These are phyloP conservation scores for Kwoniella dejecticola DNA, from an alignment of 768 basidiomycete species.

Conservation along the genomic window DNA sequence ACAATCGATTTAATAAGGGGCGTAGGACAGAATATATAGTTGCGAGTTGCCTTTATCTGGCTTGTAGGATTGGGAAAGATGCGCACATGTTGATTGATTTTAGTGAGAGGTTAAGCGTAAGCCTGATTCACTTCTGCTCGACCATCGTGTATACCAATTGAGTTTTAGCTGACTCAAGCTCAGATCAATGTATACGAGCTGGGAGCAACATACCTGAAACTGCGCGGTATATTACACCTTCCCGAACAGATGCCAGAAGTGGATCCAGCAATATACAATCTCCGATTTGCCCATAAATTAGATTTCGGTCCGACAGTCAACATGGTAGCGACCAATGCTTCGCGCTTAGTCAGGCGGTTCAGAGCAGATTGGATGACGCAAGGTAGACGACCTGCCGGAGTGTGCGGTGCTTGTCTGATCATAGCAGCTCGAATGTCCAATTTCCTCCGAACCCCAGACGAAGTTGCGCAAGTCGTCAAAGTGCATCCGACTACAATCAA, in stretches of 20 bases:
- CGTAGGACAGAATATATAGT: slow-evolving; percentile 89
- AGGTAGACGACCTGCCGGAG: slow-evolving; percentile 92
- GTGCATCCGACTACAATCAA: slow-evolving; percentile 93
- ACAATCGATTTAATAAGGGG: slow-evolving; percentile 91
- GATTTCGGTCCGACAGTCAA: slow-evolving; percentile 73
- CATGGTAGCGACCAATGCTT: slow-evolving; percentile 87
- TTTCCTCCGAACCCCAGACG: slow-evolving; percentile 86
- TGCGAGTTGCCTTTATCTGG: slow-evolving; percentile 92
- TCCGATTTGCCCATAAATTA: slow-evolving; percentile 88
- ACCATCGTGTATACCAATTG: neutral
- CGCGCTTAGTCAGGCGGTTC: slow-evolving; percentile 89
- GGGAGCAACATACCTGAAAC: slow-evolving; percentile 91
- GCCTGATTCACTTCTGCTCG: slow-evolving; percentile 15
- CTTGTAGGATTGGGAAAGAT: slow-evolving; percentile 87
- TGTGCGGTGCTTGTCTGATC: slow-evolving; percentile 92
- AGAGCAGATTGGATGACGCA: slow-evolving; percentile 96
- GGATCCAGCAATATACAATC: slow-evolving; percentile 95
- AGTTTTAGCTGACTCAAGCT: neutral
- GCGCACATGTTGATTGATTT: slow-evolving; percentile 99
- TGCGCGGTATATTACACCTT: slow-evolving; percentile 67
- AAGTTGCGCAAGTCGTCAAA: slow-evolving; percentile 98
- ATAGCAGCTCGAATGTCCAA: slow-evolving; percentile 99
- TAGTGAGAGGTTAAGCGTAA: slow-evolving; percentile 87
- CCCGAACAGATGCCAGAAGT: slow-evolving; percentile 68
- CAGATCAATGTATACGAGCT: slow-evolving; percentile 98